Conservation (phyloP, 2,329 filamentous ascomycete species). For the Cytospora paraplurivora region DNA sequence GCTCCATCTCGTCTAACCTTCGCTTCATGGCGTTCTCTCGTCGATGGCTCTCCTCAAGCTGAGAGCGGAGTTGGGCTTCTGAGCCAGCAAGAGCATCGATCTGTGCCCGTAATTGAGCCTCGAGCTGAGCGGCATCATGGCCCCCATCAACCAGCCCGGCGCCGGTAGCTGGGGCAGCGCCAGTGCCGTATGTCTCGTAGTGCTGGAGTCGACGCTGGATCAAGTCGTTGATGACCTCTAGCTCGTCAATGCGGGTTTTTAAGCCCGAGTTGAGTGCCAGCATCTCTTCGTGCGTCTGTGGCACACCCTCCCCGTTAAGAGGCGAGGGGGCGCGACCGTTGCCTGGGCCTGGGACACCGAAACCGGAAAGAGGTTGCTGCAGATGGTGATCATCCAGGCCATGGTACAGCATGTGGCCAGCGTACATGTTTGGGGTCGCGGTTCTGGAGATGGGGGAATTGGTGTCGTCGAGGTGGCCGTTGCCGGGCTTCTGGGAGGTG, state of each 20-base stretch:
- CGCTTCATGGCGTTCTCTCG: slow-evolving; percentile 82
- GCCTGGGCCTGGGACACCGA: slow-evolving; percentile 55
- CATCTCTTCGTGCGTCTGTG: slow-evolving; percentile 79
- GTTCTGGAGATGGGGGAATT: slow-evolving; percentile 80
- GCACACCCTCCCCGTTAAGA: slow-evolving; percentile 63
- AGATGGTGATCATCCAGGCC: slow-evolving; percentile 73
- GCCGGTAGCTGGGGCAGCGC: slow-evolving; percentile 43
- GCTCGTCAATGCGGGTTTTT: slow-evolving; percentile 93
- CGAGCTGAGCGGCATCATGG: slow-evolving; percentile 66
- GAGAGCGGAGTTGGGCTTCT: slow-evolving; percentile 54
- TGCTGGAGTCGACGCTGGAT: slow-evolving; percentile 74
- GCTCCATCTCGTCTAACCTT: slow-evolving; percentile 77
- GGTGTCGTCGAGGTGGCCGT: slow-evolving; percentile 72
- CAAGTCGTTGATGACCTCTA: slow-evolving; percentile 90
- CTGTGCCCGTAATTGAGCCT: slow-evolving; percentile 58
- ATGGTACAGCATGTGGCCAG: slow-evolving; percentile 78
- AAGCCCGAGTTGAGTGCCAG: slow-evolving; percentile 79
- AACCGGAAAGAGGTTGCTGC: slow-evolving; percentile 54
- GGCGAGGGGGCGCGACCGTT: slow-evolving; percentile 54
- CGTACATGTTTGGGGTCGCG: slow-evolving; percentile 74
- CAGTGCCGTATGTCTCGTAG: slow-evolving; percentile 66
- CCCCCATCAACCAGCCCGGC: slow-evolving; percentile 37
- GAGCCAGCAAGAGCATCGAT: slow-evolving; percentile 49
- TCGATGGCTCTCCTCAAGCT: slow-evolving; percentile 74
- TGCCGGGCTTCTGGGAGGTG: slow-evolving; percentile 70